Percentiles rank a stretch among this genome's conserved stretches.
phyloP scores from a whole-genome alignment of 78 protist genomes.

The Polysphondylium violaceum region DNA sequence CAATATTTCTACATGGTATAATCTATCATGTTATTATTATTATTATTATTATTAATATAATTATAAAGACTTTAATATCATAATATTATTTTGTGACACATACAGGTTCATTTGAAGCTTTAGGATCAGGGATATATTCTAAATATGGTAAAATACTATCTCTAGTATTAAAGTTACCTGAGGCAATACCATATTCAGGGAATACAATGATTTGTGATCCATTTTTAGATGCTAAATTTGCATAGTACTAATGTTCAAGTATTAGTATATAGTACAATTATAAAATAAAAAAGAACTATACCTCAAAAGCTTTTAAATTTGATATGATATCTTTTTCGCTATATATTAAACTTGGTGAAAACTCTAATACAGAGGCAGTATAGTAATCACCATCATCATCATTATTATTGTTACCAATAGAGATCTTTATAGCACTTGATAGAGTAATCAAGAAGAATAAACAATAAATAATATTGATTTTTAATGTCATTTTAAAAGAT shows the following conservation, averaged over 20 bases:
- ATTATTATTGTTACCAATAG: too few species aligned
- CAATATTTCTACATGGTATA: conserved; percentile 21
- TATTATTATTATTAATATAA: not conserved
- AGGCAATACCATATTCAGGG: conserved; percentile 34
- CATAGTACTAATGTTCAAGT: not conserved
- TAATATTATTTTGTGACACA: not conserved
- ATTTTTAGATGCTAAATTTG: not conserved
- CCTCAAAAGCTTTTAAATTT: not conserved
- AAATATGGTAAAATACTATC: conserved; percentile 1
- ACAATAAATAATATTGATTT: too few species aligned
- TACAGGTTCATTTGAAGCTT: not conserved
- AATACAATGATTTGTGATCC: conserved; percentile 51
- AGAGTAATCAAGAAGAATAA: too few species aligned
- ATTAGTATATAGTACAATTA: too few species aligned
- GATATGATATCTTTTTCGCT: not conserved
- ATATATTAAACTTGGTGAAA: not conserved
- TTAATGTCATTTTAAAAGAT: too few species aligned
- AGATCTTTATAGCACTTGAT: too few species aligned
- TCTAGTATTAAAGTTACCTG: not conserved
- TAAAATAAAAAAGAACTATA: too few species aligned
- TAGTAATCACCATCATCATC: conserved; percentile 11
- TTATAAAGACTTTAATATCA: not conserved
- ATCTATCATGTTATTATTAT: not conserved
- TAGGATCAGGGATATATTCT: conserved; percentile 34
- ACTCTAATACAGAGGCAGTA: conserved; percentile 12